phyloP scores from a whole-genome alignment of 345 rosid species.

The Aquilaria sinensis region DNA sequence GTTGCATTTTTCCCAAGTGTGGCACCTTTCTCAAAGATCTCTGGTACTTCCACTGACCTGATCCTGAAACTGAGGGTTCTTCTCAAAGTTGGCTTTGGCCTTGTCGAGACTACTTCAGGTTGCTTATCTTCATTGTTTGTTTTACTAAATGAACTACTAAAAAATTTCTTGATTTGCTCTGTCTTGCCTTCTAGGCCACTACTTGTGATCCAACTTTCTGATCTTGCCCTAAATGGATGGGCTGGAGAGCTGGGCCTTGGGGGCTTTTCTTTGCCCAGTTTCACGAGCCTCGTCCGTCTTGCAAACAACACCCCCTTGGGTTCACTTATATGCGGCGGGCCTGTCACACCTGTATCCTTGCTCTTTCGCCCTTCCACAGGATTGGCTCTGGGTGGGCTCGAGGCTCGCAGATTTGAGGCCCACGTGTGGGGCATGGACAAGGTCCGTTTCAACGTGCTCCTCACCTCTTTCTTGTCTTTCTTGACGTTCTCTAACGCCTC shows the following conservation, averaged over 20 bases:
- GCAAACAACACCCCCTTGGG: constrained; percentile 29
- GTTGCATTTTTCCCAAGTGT: too few species aligned
- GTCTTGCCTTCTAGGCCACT: constrained; percentile 11
- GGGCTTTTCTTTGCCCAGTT: constrained; percentile 9
- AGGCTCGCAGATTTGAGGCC: not conserved
- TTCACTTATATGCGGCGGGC: constrained; percentile 9
- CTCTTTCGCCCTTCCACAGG: not conserved
- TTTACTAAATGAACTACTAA: not conserved
- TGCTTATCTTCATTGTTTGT: too few species aligned
- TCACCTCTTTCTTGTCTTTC: constrained; percentile 13
- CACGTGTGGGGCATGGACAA: constrained; percentile 20
- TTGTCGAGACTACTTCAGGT: too few species aligned
- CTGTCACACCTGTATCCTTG: not conserved
- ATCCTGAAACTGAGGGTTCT: too few species aligned
- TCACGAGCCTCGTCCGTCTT: constrained; percentile 20
- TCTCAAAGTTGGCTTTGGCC: too few species aligned
- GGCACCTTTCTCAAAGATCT: too few species aligned
- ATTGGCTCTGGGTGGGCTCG: not conserved
- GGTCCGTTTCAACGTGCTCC: constrained; percentile 13
- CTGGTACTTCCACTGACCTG: too few species aligned
- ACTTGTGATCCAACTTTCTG: too few species aligned
- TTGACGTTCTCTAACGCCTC: constrained; percentile 41
- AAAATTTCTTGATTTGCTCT: constrained; percentile 21
- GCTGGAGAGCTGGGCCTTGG: not conserved
- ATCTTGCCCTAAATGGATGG: too few species aligned